Conservation (phyloP, 306 rosid species). For the Vigna radiata region DNA sequence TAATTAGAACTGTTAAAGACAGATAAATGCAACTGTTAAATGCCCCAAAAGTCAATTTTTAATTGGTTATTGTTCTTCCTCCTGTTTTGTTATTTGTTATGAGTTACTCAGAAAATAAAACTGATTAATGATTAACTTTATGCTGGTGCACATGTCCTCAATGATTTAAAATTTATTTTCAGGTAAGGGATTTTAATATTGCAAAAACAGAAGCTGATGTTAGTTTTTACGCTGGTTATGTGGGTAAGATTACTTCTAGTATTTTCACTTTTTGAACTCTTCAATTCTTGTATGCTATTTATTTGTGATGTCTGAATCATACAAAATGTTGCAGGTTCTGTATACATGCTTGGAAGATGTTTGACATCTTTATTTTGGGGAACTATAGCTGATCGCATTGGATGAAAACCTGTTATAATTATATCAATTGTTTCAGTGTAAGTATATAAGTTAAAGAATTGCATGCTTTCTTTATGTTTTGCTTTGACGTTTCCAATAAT, state of each 20-base stretch:
- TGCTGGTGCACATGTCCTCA: slow-evolving; percentile 14
- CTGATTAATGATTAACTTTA: not conserved
- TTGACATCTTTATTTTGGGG: not conserved
- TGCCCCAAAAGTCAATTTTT: not conserved
- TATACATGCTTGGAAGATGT: slow-evolving; percentile 2
- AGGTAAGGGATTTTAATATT: slow-evolving; percentile 80
- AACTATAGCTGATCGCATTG: slow-evolving; percentile 63
- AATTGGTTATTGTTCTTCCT: not conserved
- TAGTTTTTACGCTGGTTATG: slow-evolving; percentile 77
- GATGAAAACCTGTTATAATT: slow-evolving; percentile 76
- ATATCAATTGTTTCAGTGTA: slow-evolving; percentile 63
- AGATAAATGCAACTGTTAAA: not conserved
- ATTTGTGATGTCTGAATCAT: not conserved
- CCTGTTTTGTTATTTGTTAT: slow-evolving; percentile 12
- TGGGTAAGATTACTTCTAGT: slow-evolving; percentile 57
- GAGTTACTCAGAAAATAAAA: not conserved
- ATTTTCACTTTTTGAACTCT: slow-evolving; percentile 5
- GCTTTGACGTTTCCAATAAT: not conserved
- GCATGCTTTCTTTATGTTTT: not conserved
- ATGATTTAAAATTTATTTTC: slow-evolving; percentile 34
- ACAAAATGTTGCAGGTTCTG: not conserved
- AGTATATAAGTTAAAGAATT: slow-evolving; percentile 32
- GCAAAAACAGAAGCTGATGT: slow-evolving; percentile 81
- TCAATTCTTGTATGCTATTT: not conserved
- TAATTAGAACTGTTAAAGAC: not conserved